These are phyloP conservation scores for Fallopia convolvulus DNA, from an alignment of 148 eudicot species.

Conservation along the genomic window DNA sequence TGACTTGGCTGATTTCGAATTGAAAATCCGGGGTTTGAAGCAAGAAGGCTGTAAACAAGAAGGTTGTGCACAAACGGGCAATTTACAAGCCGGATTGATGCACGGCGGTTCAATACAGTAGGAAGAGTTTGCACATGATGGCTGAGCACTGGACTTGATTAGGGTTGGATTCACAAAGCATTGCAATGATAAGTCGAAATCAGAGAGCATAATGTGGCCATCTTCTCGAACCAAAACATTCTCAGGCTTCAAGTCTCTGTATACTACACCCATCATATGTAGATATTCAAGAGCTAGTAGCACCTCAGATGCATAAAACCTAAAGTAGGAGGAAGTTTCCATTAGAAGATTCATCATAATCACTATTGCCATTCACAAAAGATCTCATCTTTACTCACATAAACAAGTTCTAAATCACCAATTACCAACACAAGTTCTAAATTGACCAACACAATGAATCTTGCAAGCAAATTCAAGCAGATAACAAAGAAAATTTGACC, in stretches of 20 bases:
- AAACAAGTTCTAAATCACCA: not conserved
- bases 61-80: slow-evolving; percentile 57
- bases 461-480: slow-evolving; percentile 1
- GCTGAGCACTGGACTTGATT: slow-evolving; percentile 31
- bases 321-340: slow-evolving; percentile 16
- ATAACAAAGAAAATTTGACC: not conserved
- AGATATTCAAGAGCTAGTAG: slow-evolving; percentile 77
- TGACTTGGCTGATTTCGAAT: slow-evolving; percentile 33
- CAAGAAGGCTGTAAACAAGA: slow-evolving; percentile 73
- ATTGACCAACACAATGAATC: not conserved
- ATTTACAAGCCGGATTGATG: slow-evolving; percentile 47
- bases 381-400: not conserved
- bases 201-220: slow-evolving; percentile 85
- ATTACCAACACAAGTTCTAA: not conserved
- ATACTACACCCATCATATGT: slow-evolving; percentile 87
- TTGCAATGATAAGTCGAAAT: slow-evolving; percentile 66
- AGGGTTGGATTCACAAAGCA: slow-evolving; percentile 68
- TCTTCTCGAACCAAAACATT: slow-evolving; percentile 79
- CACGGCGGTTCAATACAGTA: slow-evolving; percentile 66
- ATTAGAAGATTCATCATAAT: not conserved
- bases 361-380: not conserved
- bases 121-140: slow-evolving; percentile 39
- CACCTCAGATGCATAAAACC: slow-evolving; percentile 86
- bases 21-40: slow-evolving; percentile 51
- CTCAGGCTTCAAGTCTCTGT: slow-evolving; percentile 81